Evolutionary conservation across 2,329 filamentous ascomycete genomes (phyloP).

Genomic region (Colletotrichum incanum): DNA sequence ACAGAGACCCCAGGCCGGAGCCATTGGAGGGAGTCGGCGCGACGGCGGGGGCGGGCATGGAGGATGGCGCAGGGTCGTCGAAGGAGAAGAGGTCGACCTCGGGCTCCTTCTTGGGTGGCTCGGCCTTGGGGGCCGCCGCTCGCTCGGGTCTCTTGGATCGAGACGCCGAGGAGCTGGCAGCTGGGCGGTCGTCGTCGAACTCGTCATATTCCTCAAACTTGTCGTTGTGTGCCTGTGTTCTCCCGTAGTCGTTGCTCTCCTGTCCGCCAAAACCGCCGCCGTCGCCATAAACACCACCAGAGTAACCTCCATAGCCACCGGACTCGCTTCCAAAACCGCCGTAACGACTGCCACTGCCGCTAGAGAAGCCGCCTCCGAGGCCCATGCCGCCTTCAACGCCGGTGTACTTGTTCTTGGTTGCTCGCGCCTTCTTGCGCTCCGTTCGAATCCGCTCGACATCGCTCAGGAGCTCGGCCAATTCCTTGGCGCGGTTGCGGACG

Average conservation of each 20-base stretch:
- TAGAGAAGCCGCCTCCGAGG: constrained; percentile 71
- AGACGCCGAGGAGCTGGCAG: constrained; percentile 64
- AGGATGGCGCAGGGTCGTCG: constrained; percentile 78
- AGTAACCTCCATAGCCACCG: constrained; percentile 76
- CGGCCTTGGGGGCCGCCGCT: constrained; percentile 73
- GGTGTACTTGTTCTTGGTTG: constrained; percentile 94
- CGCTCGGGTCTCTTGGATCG: constrained; percentile 64
- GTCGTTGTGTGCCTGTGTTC: constrained; percentile 69
- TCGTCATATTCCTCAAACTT: constrained; percentile 98
- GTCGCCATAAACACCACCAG: constrained; percentile 90
- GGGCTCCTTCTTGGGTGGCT: constrained; percentile 86
- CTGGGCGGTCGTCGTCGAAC: constrained; percentile 79
- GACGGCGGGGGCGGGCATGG: constrained; percentile 59
- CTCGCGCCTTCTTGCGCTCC: constrained; percentile 89
- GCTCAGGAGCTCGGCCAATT: constrained; percentile 91
- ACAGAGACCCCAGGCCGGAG: constrained; percentile 64
- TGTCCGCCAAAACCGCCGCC: constrained; percentile 93
- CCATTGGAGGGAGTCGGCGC: constrained; percentile 62
- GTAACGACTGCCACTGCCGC: constrained; percentile 72
- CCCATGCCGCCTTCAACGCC: constrained; percentile 89
- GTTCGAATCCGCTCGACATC: constrained; percentile 90
- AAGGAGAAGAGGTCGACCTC: constrained; percentile 95
- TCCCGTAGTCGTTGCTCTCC: constrained; percentile 70
- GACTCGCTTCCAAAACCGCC: constrained; percentile 95
- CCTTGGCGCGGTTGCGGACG: constrained; percentile 95